phyloP scores from a whole-genome alignment of 805 yeast species.

The Candida nonsorbophila region DNA sequence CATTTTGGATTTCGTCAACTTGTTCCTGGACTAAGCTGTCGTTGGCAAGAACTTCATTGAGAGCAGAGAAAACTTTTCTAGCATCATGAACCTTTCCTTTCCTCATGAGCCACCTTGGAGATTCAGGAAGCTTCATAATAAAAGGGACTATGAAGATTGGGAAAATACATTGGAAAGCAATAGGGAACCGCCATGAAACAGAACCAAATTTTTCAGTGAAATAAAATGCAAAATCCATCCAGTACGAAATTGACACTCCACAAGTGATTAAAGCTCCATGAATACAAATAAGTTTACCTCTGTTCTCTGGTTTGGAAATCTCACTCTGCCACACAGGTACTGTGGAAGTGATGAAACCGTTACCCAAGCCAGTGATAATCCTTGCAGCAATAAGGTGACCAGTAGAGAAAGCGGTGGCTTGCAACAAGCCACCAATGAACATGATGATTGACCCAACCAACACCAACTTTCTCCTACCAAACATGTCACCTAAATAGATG shows the following conservation, averaged over 20 bases:
- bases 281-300: conserved; percentile 63
- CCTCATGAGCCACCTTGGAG: conserved; percentile 36
- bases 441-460: conserved; percentile 52
- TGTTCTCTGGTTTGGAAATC: conserved; percentile 55
- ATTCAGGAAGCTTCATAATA: conserved; percentile 32
- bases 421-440: conserved; percentile 55
- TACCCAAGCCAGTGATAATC: conserved; percentile 67
- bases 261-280: conserved; percentile 62
- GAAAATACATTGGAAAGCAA: conserved; percentile 62
- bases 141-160: conserved; percentile 22
- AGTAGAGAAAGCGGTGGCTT: conserved; percentile 45
- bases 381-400: conserved; percentile 70
- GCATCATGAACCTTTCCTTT: conserved; percentile 24
- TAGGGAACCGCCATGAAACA: conserved; percentile 68
- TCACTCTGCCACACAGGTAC: conserved; percentile 80
- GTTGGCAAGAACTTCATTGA: conserved; percentile 11
- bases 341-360: conserved; percentile 69
- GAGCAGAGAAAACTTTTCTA: conserved; percentile 4
- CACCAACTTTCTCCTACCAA: conserved; percentile 62
- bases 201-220: conserved; percentile 32
- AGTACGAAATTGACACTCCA: conserved; percentile 69
- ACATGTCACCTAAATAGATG: conserved; percentile 52
- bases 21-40: conserved; percentile 17
- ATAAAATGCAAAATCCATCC: conserved; percentile 70
- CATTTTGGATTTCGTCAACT: conserved; percentile 19